Evolutionary conservation across 192 early-diverging fungal species (phyloP), one percentile per base, ranked within the genome.

Genomic region (Backusella tuberculispora): DNA sequence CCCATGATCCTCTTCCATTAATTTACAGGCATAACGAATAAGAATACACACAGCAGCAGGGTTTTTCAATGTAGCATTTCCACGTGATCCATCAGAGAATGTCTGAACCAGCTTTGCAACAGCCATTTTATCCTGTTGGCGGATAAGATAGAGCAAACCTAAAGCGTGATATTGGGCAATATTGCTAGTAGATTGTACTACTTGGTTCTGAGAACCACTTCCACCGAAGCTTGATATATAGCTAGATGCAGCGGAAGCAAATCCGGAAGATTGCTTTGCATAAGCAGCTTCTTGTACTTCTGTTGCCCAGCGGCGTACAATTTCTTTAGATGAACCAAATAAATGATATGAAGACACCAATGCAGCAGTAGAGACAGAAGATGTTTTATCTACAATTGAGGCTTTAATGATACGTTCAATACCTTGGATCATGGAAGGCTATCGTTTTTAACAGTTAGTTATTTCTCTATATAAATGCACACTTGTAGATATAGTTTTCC

Each of bases 91-190:
- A 24, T 86, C 88, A 40, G 95, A 88, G 78, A 96, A 95, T 66
- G 88, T 90, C 76, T 98, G 97, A 26, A 98, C 94, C 68, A 99
- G 75, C 85, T 99, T 99, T 78, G 94, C 89, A 63, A 99, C 94
- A 9, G 98, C 98, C 97, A 99, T 98, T 44, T 94, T 89, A 86
- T 99, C 98, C 78, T 98, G 96, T 79, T 97, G 94, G 13, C 95
- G 88, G 69, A 99, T 98, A 64, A 91, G 90, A 77, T 97, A 99
- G 82, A 99, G 78, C 9, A 99, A 85, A 4, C 97, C 98, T 14
- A 98, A 80, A n/a, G 98, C 97, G 77, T 99, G 98, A 83, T 99
- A 99, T 85, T 99, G 98, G 42, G 91, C 90, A 81, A 95, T 95
- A 71, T 91, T 92, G n/a, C 94, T 93, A 53, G 83, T 91, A 17